Evolutionary conservation across 2,329 filamentous ascomycete species (phyloP), one percentile per base, ranked within the genome.

Genomic region (Teratosphaeria pseudoeucalypti): DNA sequence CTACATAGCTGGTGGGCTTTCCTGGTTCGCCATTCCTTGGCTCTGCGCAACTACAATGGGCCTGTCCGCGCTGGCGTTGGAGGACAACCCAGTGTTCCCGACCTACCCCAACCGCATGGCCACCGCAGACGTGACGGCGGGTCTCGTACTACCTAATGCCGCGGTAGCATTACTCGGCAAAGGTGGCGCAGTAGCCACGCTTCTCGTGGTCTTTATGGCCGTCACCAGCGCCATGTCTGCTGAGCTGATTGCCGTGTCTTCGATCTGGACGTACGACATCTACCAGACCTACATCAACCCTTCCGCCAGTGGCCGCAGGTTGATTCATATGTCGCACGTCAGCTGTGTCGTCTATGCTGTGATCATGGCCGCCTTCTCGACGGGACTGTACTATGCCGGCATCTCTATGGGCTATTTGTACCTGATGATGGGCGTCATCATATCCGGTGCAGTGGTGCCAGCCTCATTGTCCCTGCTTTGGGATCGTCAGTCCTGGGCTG

Each of bases 1-100:
- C 19, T 96, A 54, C 34, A 26, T 54, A 58, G 82, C 92, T 62
- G 91, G 91, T 5, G 91, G 92, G 26, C 80, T 95, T 1, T 86
- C 84, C 56, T 96, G 91, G 91, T 96, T 96, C 66, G 91, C 91
- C 0, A 95, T 96, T 57, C 92, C 92, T 0, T 95, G 89, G 88
- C 80, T 95, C 10, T 88, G 85, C 2, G 90, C 91, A 1, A 96
- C 89, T 0, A 95, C 91, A 1, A 89, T 95, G 85, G 91, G 91
- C 34, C 81, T 96, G 6, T 82, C 88, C 0, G 90, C 88, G 2
- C 79, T 96, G 7, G 88, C 90, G 0, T 81, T 96, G 1, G 90
- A 96, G 72, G 84, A 79, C 64, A 87, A 83, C 65, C 86, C 84
- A 1, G 78, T 77, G 3, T 91, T 90, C 74, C 88, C 88, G 0